Percentiles rank a stretch among this genome's conserved stretches.
Conservation (phyloP, 1,139 yeast genomes). For the Sugiyamaella grinbergsii region DNA sequence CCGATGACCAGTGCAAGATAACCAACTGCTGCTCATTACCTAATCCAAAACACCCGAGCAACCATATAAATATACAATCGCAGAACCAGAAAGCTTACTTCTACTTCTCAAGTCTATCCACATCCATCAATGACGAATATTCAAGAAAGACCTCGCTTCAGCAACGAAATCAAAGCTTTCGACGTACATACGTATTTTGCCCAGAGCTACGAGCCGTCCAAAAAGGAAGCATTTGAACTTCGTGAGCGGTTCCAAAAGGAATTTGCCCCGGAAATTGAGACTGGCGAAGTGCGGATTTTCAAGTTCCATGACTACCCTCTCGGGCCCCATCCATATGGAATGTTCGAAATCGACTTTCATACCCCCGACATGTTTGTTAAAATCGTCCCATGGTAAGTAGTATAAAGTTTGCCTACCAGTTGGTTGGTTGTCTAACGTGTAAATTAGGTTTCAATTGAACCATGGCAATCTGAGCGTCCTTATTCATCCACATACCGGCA, state of each 20-base stretch:
- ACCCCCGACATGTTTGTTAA: slow-evolving; percentile 42
- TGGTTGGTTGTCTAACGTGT: slow-evolving; percentile 2
- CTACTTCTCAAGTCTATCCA: not conserved
- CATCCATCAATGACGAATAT: not conserved
- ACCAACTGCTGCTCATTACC: too few relatives aligned
- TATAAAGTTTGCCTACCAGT: not conserved
- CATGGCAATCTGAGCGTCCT: slow-evolving; percentile 56
- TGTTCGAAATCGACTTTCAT: slow-evolving; percentile 47
- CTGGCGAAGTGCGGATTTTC: slow-evolving; percentile 50
- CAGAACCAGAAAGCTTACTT: not conserved
- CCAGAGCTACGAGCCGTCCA: slow-evolving; percentile 45
- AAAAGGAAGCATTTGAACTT: slow-evolving; percentile 46
- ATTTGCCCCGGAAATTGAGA: slow-evolving; percentile 50
- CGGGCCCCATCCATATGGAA: slow-evolving; percentile 59
- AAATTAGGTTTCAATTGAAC: slow-evolving; percentile 47
- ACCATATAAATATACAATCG: not conserved
- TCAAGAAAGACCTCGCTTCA: slow-evolving; percentile 21
- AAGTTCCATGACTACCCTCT: slow-evolving; percentile 54
- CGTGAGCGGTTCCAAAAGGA: slow-evolving; percentile 49
- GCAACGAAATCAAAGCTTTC: slow-evolving; percentile 37
- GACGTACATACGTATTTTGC: slow-evolving; percentile 61
- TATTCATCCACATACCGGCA: slow-evolving; percentile 54
- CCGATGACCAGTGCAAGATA: too few relatives aligned
- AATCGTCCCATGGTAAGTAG: slow-evolving; percentile 40
- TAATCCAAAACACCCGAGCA: not conserved